These are phyloP conservation scores for Capsicum chinense DNA, from an alignment of 257 asterid species.

Conservation along the genomic window DNA sequence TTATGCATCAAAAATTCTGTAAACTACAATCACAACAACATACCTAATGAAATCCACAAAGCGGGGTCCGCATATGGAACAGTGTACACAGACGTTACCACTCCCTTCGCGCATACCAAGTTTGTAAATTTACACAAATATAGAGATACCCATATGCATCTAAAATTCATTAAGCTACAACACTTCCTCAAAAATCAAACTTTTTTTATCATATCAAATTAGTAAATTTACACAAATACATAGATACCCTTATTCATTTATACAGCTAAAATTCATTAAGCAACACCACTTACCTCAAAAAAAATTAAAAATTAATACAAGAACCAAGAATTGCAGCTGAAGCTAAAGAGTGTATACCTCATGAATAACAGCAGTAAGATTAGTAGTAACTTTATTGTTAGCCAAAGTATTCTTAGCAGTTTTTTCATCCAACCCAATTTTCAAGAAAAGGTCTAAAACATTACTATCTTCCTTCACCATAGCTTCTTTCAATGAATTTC, in stretches of 20 bases:
- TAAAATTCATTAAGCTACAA: neutral
- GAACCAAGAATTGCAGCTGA: neutral
- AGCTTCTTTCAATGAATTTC: neutral
- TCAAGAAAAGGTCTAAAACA: slow-evolving; percentile 44
- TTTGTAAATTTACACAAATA: neutral
- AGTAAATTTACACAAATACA: neutral
- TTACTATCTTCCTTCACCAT: slow-evolving; percentile 13
- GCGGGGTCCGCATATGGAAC: too few species aligned
- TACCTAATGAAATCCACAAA: too few species aligned
- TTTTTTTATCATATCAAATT: neutral
- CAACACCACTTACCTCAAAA: neutral
- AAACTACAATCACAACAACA: too few species aligned
- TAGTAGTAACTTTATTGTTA: slow-evolving; percentile 49
- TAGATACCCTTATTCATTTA: neutral
- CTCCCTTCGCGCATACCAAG: too few species aligned
- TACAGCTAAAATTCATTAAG: neutral
- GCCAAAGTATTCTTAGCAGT: slow-evolving; percentile 57
- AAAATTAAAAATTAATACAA: neutral
- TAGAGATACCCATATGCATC: neutral
- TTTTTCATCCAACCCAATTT: slow-evolving; percentile 53
- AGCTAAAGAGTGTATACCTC: slow-evolving; percentile 40
- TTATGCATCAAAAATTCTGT: too few species aligned
- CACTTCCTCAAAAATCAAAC: neutral
- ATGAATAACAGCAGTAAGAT: slow-evolving; percentile 51
- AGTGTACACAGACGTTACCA: too few species aligned